Base-by-base conservation (phyloP, 106 monocot genomes). In the Amphibolis antarctica region DNA sequence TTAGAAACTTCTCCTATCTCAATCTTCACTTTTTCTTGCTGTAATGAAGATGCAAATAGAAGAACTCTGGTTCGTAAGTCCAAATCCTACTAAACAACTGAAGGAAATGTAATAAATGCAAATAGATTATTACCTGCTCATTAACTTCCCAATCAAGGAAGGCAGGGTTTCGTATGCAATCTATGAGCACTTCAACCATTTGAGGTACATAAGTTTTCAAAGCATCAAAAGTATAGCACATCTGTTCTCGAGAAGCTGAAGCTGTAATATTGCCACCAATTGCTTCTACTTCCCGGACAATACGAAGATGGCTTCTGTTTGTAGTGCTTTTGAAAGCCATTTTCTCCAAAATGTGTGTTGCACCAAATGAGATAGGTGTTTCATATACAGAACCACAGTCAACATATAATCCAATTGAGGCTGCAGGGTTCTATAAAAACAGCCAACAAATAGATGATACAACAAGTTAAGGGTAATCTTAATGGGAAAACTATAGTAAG, bases 71-170 rank as follows among this genome's bases (percentile, higher is more conserved):
- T 17, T 52, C 15, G 12, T 10, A 63, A 65, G n/a, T 20, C 42
- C 48, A 22, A 28, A 48, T 49, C 24, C 28, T 21, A 60, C 9
- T 31, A 31, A 36, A 26, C 0, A 7, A 11, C 14, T 48, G 17
- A 15, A 64, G 17, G 6, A 64, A 64, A 26, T 20, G 15, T 51
- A 3, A 46, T 42, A 62, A 10, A 24, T 42, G 60, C 25, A 46
- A 44, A 10, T 10, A 29, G 21, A 2, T 19, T 9, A 21, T 50
- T 72, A 89, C 89, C 85, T 89, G 82, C 59, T 89, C 89, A 72
- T 85, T 89, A 46, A 89, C 82, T 48, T 89, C 89, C 89, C 89
- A 89, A 43, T 89, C 89, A 58, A 85, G 79, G 62, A 89, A 89
- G 59, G 45, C 72, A 64, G 82, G 77, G 64, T 89, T 89, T 44